Evolutionary conservation across 306 rosid species (phyloP), one percentile per base, ranked within the genome.

Genomic region (Glycine latifolia): DNA sequence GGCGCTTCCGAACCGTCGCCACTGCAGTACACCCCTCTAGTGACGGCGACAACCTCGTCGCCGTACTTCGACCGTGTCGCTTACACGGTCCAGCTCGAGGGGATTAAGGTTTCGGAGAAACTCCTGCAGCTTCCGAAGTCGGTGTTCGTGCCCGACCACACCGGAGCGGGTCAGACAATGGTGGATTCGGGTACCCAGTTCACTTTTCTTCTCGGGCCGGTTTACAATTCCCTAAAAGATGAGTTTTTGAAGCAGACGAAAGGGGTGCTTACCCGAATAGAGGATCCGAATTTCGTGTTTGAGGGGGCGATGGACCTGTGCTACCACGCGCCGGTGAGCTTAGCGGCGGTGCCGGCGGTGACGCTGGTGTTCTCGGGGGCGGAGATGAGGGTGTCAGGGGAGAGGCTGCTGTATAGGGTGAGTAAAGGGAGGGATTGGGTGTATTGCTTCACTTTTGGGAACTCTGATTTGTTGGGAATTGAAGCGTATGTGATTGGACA

Each of bases 81-180:
- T 0, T 94, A 94, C 89, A 87, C 97, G 0, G 95, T 92, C 10
- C 91, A 88, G 76, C 95, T 94, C 31, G 89, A 86, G 7, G 97
- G 97, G 35, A 94, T 94, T 37, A 82, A 75, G 58, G 97, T 94
- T 39, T 71, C 85, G 10, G 74, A 76, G 12, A 90, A 87, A 44
- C 16, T 88, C 0, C 37, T 94, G 0, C 73, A 85, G 1, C 82
- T 94, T 2, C 91, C 95, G 58, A 89, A 89, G 33, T 86, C 97
- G 0, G 71, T 75, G 0, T 89, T 89, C 3, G 88, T 68, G 0
- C 97, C 97, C 37, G 98, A 94, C 77, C 98, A 94, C 48, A 88
- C 98, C 20, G 98, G 98, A 11, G 97, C 97, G 14, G 98, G 98
- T 15, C 98, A 94, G 35, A 92, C 98, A 2, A 94, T 92, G 90